Conservation (phyloP, 768 basidiomycete genomes). For the Rhodotorula paludigena region DNA sequence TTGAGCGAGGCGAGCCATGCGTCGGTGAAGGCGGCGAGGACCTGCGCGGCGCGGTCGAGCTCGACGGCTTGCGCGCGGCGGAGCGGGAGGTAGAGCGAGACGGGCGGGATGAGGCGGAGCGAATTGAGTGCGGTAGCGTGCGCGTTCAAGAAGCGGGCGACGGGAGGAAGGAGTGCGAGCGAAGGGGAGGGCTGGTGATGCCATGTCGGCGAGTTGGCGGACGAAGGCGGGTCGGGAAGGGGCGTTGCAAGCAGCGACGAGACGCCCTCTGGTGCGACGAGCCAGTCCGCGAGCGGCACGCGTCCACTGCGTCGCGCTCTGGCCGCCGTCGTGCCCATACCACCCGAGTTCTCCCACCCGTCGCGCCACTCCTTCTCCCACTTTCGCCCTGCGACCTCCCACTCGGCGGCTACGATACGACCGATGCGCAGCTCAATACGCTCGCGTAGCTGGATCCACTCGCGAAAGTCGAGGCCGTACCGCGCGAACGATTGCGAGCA, state of each 20-base stretch:
- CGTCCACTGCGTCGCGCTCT: not conserved
- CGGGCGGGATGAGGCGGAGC: slow-evolving; percentile 29
- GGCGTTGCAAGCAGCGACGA: slow-evolving; percentile 9
- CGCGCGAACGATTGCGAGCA: slow-evolving; percentile 85
- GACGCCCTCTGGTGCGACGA: slow-evolving; percentile 34
- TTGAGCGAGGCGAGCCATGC: slow-evolving; percentile 27
- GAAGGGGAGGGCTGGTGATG: slow-evolving; percentile 18
- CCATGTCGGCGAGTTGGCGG: not conserved
- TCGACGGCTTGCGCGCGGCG: slow-evolving; percentile 9
- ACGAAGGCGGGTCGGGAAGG: not conserved
- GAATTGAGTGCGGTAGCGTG: slow-evolving; percentile 35
- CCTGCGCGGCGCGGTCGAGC: slow-evolving; percentile 32
- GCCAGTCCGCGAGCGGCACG: slow-evolving; percentile 28
- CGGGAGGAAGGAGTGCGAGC: slow-evolving; percentile 30
- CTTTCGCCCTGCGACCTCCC: slow-evolving; percentile 13
- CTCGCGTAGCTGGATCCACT: slow-evolving; percentile 50
- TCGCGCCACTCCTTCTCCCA: slow-evolving; percentile 38
- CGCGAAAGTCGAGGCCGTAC: slow-evolving; percentile 84
- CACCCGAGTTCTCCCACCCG: slow-evolving; percentile 27
- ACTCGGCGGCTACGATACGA: slow-evolving; percentile 14
- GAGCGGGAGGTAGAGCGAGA: slow-evolving; percentile 11
- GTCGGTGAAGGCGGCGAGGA: slow-evolving; percentile 34
- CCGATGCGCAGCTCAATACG: slow-evolving; percentile 20
- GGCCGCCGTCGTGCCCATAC: not conserved
- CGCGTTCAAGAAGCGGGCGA: slow-evolving; percentile 37